Percentiles rank a stretch among this genome's conserved stretches.
Evolutionary conservation across 306 rosid genomes (phyloP).

Genomic region (Datisca glomerata): DNA sequence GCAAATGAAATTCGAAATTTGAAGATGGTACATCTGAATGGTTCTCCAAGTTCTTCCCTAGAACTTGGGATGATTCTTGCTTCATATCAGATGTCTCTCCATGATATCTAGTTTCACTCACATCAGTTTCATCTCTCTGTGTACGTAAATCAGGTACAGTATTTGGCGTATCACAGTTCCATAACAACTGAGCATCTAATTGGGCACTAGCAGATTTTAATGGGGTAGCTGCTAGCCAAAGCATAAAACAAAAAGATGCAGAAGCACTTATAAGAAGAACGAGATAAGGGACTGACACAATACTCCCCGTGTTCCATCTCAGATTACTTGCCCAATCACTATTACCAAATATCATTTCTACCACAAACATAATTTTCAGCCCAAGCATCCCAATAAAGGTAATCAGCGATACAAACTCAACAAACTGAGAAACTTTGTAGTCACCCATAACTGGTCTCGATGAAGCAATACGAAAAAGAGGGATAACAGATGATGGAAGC

Average conservation of each 20-base stretch:
- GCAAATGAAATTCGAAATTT: conserved; percentile 28
- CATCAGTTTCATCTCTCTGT: conserved; percentile 21
- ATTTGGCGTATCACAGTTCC: conserved; percentile 36
- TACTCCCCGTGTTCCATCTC: conserved; percentile 58
- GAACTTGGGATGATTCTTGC: conserved; percentile 24
- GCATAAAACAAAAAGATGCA: conserved; percentile 56
- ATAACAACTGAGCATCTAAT: conserved; percentile 37
- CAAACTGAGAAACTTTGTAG: conserved; percentile 58
- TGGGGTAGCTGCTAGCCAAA: conserved; percentile 85
- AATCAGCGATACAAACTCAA: conserved; percentile 51
- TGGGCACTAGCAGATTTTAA: conserved; percentile 53
- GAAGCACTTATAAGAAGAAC: conserved; percentile 43
- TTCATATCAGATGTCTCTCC: conserved; percentile 25
- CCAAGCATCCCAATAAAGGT: conserved; percentile 77
- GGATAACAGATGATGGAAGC: conserved; percentile 89
- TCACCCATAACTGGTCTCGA: conserved; percentile 80
- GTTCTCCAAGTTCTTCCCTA: conserved; percentile 21
- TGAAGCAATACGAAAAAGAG: conserved; percentile 74
- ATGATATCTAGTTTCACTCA: conserved; percentile 27
- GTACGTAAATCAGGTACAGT: conserved; percentile 14
- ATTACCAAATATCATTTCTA: conserved; percentile 78
- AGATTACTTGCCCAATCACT: conserved; percentile 77
- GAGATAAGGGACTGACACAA: conserved; percentile 38
- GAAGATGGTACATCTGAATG: conserved; percentile 29
- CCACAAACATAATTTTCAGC: conserved; percentile 60